A percentile compares a stretch with the other conserved stretches of the same genome.
Evolutionary conservation across 345 rosid species (phyloP).

Genomic region (Euphorbia tirucalli): DNA sequence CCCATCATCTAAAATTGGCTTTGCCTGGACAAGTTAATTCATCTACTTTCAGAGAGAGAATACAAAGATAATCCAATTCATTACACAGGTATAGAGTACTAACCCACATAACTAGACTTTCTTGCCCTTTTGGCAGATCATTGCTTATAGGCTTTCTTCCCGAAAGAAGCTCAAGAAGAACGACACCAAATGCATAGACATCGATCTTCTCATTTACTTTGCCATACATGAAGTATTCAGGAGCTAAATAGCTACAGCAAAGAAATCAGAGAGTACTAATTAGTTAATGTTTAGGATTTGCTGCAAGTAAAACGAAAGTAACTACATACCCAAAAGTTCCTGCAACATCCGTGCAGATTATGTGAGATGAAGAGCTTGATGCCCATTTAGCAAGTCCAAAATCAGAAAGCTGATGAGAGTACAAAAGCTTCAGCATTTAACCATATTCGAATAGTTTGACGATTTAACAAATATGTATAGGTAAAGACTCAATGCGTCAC

Average conservation of each 20-base stretch:
- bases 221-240: constrained; percentile 95
- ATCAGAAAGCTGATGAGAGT: constrained; percentile 73
- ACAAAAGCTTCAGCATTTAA: background rate
- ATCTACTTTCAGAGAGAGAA: constrained; percentile 8
- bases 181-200: constrained; percentile 84
- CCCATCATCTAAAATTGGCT: constrained; percentile 25
- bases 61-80: background rate
- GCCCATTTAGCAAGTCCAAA: constrained; percentile 88
- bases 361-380: constrained; percentile 48
- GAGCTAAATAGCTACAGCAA: constrained; percentile 86
- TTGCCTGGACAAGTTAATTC: constrained; percentile 24
- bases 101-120: constrained; percentile 36
- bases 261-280: background rate
- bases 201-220: constrained; percentile 87
- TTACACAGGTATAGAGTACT: constrained; percentile 3
- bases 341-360: constrained; percentile 58
- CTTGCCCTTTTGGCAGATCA: constrained; percentile 31
- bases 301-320: background rate
- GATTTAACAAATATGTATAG: no score
- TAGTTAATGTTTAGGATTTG: background rate
- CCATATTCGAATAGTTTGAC: constrained; percentile 16
- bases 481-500: constrained; percentile 32
- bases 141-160: constrained; percentile 34
- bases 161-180: constrained; percentile 19
- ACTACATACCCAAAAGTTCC: constrained; percentile 92